Base-by-base conservation (phyloP, 1,284 basidiomycete species). In the Phylloboletellus chloephorus region DNA sequence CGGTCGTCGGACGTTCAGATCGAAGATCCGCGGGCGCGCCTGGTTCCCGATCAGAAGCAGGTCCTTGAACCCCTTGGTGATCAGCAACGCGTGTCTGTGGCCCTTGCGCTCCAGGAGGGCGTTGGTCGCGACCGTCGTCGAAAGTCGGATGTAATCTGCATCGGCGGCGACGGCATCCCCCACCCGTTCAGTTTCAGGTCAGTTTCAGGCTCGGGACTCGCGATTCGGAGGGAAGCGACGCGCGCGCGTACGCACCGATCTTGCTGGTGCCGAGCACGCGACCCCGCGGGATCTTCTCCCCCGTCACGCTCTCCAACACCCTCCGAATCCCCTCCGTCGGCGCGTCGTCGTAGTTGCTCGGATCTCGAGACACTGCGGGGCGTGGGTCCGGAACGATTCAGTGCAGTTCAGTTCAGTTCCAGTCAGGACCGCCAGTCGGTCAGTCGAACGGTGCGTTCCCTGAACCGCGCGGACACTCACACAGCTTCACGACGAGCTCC, bases 81-180 rank as follows among this genome's bases (percentile, higher is more conserved):
- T 96, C 13, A 98, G 67, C 16, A 98, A 71, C 0, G 92, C 95
- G 47, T 96, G 91, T 50, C 82, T 81, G 55, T 90, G 82, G 1
- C 95, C 95, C 60, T 93, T 94, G 26, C 95, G 81, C 60, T 98
- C 95, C 5, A 98, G 74, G 0, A 98, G 74, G 0, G 95, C 94
- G 54, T 98, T 98, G 12, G 95, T 98, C 0, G 91, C 95, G 2
- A 98, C 92, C 0, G 95, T 98, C 0, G 95, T 98, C 0, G 88
- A 92, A 3, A 97, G 71, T 12, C 93, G 79, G 48, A 96, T 92
- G 59, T 90, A 93, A 53, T 95, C 92, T 92, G 45, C 3, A 2
- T 39, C 31, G n/a, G n/a, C n/a, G n/a, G n/a, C n/a, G n/a, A n/a
- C n/a, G n/a, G n/a, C n/a, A n/a, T n/a, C n/a, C n/a, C n/a, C n/a